These are phyloP conservation scores for Fomes fomentarius DNA, from an alignment of 1,284 basidiomycete species.

Conservation along the genomic window DNA sequence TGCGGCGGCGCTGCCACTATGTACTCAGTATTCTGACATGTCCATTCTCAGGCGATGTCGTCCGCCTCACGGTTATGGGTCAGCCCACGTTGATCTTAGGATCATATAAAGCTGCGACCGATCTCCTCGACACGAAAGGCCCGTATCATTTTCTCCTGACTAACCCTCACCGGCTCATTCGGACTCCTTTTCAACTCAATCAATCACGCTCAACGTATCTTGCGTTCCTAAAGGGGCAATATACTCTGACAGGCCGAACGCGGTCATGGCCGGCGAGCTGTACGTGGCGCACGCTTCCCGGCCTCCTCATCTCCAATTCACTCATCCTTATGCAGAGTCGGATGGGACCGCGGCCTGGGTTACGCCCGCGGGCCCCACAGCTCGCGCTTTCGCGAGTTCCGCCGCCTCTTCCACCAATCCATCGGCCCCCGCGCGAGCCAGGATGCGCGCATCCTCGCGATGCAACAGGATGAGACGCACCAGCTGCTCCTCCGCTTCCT, in stretches of 20 bases:
- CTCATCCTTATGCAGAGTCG: constrained; percentile 34
- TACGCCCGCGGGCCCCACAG: constrained; percentile 40
- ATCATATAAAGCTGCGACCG: constrained; percentile 33
- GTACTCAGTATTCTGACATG: background rate
- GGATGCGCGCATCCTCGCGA: constrained; percentile 25
- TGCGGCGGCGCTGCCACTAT: too few relatives aligned
- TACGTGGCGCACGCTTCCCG: constrained; percentile 25
- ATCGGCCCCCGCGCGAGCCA: constrained; percentile 41
- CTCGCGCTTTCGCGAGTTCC: constrained; percentile 43
- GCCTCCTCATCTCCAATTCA: background rate
- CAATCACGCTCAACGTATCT: background rate
- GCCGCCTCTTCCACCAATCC: constrained; percentile 42
- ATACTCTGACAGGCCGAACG: constrained; percentile 44
- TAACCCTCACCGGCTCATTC: background rate
- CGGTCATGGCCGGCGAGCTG: constrained; percentile 48
- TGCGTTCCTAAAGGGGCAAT: constrained; percentile 30
- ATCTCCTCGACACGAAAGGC: constrained; percentile 36
- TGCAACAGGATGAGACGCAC: constrained; percentile 36
- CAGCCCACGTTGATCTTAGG: constrained; percentile 36
- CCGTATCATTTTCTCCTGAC: background rate
- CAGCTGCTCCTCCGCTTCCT: constrained; percentile 37
- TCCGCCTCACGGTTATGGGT: constrained; percentile 33
- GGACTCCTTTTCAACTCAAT: too few relatives aligned
- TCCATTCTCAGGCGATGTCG: constrained; percentile 31
- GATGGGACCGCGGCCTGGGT: constrained; percentile 46